Evolutionary conservation across 2,329 filamentous ascomycete genomes (phyloP).

Genomic region (Talaromyces sp.): DNA sequence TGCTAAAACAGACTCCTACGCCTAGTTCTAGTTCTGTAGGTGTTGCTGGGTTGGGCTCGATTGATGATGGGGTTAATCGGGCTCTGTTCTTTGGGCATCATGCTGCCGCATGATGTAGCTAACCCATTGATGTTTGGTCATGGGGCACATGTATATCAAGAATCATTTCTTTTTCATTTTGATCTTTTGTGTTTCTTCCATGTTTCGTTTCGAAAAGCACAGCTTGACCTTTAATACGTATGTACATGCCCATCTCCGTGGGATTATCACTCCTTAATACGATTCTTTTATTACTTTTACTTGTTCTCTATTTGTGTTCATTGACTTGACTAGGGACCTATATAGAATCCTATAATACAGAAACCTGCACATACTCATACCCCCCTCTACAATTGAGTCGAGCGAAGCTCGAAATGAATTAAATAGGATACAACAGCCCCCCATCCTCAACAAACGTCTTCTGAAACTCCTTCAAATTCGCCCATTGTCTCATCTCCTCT

Average conservation of each 20-base stretch:
- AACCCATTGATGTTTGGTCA: not conserved
- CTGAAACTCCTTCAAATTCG: conserved; percentile 75
- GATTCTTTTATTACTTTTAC: not conserved
- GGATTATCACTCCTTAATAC: not conserved
- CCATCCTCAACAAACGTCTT: conserved; percentile 67
- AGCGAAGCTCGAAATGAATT: not conserved
- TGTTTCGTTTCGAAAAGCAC: not conserved
- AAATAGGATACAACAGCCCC: conserved; percentile 41
- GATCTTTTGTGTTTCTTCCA: not conserved
- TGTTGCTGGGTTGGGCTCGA: not conserved
- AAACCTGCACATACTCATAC: not conserved
- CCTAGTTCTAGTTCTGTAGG: not conserved
- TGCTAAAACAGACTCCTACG: not conserved
- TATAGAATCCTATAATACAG: not conserved
- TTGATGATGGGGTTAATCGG: not conserved
- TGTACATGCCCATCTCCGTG: not conserved
- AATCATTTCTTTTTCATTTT: not conserved
- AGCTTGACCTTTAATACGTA: not conserved
- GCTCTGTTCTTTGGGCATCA: not conserved
- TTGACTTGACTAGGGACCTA: not conserved
- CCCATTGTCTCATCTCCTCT: conserved; percentile 73
- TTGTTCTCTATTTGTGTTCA: not conserved
- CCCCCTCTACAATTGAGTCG: not conserved
- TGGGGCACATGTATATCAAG: not conserved
- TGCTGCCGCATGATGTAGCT: not conserved